These are phyloP conservation scores for Mycosphaerelloides madeirae DNA, from an alignment of 2,329 filamentous ascomycete genomes.

Conservation along the genomic window DNA sequence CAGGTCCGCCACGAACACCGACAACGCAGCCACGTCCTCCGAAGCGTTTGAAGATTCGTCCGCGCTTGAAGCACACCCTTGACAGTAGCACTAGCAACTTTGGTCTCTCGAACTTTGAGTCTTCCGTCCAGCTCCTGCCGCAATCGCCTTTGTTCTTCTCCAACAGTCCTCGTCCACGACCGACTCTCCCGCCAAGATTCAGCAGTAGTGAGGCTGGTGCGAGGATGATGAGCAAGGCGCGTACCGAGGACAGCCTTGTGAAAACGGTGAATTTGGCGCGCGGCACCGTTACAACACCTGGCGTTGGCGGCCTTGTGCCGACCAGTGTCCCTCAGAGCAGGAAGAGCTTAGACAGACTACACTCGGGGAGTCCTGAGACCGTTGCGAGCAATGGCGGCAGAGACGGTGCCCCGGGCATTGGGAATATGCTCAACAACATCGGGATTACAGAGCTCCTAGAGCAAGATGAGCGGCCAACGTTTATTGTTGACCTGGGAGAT, in stretches of 20 bases:
- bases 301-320: constrained; percentile 10
- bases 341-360: constrained; percentile 30
- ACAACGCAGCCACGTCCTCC: constrained; percentile 14
- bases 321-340: constrained; percentile 35
- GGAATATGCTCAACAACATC: constrained; percentile 56
- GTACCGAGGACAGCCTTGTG: constrained; percentile 45
- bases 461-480: constrained; percentile 70
- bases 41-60: constrained; percentile 19
- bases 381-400: constrained; percentile 11
- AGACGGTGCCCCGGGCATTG: constrained; percentile 13
- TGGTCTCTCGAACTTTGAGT: constrained; percentile 23
- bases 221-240: constrained; percentile 53
- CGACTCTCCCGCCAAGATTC: constrained; percentile 50
- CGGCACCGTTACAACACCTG: constrained; percentile 37
- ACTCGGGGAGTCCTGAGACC: constrained; percentile 23
- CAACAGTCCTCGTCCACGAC: constrained; percentile 39
- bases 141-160: constrained; percentile 53
- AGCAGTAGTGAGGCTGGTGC: constrained; percentile 54
- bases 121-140: constrained; percentile 23
- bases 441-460: constrained; percentile 70
- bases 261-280: constrained; percentile 50
- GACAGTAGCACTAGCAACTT: constrained; percentile 33
- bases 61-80: constrained; percentile 20
- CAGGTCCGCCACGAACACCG: neutral
- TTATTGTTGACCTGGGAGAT: constrained; percentile 65